Evolutionary conservation across 768 basidiomycete species (phyloP).

Genomic region (Suillus fuscotomentosus): DNA sequence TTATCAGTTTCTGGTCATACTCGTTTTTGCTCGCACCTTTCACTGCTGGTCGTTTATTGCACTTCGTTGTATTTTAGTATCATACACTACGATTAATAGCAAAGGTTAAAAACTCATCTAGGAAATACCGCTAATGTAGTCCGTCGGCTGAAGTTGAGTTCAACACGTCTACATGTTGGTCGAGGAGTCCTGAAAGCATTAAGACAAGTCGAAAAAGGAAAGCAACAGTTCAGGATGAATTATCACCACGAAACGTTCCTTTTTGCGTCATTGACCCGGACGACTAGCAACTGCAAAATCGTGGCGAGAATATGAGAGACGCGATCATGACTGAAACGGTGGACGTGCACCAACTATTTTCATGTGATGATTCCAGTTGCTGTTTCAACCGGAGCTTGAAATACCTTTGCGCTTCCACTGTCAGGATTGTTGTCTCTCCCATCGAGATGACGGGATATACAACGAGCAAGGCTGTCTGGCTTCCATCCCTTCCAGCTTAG

Average conservation of each 20-base stretch:
- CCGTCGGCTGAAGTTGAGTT: background rate
- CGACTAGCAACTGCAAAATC: too few species aligned
- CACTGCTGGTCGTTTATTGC: too few species aligned
- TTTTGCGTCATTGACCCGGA: too few species aligned
- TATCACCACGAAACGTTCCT: background rate
- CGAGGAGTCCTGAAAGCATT: background rate
- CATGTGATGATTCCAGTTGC: background rate
- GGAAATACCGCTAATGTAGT: background rate
- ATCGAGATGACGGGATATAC: background rate
- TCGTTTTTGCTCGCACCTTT: too few species aligned
- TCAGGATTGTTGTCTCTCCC: background rate
- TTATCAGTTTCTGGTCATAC: too few species aligned
- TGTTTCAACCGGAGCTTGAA: conserved; percentile 14
- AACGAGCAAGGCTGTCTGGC: background rate
- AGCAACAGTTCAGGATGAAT: background rate
- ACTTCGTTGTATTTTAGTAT: too few species aligned
- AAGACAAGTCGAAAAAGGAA: background rate
- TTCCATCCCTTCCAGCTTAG: background rate
- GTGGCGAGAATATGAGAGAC: background rate
- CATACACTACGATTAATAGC: too few species aligned
- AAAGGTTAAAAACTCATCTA: background rate
- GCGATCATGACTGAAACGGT: too few species aligned
- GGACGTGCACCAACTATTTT: too few species aligned
- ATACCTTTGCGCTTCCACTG: background rate
- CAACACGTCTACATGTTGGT: background rate